These are phyloP conservation scores for Rosa lucieae DNA, from an alignment of 306 rosid species.

Conservation along the genomic window DNA sequence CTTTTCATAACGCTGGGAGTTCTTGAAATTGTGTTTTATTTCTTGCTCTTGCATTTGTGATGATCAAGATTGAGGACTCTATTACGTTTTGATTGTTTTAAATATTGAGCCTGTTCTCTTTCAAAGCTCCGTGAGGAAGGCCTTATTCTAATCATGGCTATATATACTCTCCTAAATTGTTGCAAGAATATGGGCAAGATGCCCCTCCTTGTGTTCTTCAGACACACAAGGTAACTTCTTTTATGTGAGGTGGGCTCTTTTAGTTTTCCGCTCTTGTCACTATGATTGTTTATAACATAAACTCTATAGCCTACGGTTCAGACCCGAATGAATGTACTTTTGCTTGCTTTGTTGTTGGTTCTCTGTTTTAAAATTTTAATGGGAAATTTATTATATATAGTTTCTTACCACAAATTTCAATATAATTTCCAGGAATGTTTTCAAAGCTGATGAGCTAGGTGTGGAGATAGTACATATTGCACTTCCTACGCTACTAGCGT, in stretches of 20 bases:
- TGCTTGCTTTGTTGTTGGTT: background rate
- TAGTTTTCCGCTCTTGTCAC: background rate
- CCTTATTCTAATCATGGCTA: background rate
- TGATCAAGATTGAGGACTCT: background rate
- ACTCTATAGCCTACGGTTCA: background rate
- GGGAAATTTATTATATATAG: background rate
- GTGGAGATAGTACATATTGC: conserved; percentile 64
- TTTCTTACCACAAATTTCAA: conserved; percentile 1
- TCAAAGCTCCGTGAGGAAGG: background rate
- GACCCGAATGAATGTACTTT: background rate
- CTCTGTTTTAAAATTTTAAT: background rate
- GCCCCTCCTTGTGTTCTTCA: conserved; percentile 27
- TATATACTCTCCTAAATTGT: background rate
- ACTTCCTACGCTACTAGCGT: conserved; percentile 64
- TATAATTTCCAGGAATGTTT: conserved; percentile 27
- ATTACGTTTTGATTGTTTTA: background rate
- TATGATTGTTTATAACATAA: background rate
- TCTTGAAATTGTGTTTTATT: background rate
- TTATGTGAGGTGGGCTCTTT: background rate
- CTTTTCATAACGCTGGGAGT: background rate
- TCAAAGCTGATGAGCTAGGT: conserved; percentile 27
- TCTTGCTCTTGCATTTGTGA: background rate
- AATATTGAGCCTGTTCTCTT: background rate
- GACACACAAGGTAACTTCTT: conserved; percentile 15
- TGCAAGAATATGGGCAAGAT: conserved; percentile 7